A percentile compares a stretch with the other conserved stretches of the same genome.
Evolutionary conservation across 768 basidiomycete species (phyloP).

Genomic region (Phallus indusiatus): DNA sequence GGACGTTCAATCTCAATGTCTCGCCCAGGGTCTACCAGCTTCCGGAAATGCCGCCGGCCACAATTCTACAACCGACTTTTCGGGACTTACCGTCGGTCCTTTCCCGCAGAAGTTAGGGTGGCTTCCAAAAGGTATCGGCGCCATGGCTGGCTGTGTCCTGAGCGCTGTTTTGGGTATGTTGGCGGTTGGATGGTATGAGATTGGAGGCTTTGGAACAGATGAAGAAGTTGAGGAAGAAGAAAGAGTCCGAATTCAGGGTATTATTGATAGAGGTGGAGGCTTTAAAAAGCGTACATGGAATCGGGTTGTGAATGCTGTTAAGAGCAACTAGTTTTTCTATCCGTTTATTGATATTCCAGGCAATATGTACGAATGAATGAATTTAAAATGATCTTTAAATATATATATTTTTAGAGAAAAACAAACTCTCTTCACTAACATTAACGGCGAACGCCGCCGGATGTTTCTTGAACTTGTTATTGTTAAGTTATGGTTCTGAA

Average conservation of each 20-base stretch:
- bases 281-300: conserved; percentile 16
- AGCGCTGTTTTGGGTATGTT: conserved; percentile 77
- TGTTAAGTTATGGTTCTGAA: too few species aligned
- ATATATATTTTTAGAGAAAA: too few species aligned
- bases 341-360: neutral
- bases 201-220: conserved; percentile 64
- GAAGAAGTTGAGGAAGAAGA: conserved; percentile 75
- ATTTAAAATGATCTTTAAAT: too few species aligned
- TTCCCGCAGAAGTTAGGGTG: conserved; percentile 66
- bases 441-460: too few species aligned
- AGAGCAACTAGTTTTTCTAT: neutral
- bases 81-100: conserved; percentile 57
- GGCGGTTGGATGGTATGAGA: conserved; percentile 78
- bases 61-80: conserved; percentile 56
- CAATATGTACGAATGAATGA: neutral
- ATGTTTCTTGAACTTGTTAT: too few species aligned
- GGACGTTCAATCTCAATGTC: conserved; percentile 63
- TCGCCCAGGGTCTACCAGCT: conserved; percentile 41
- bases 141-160: conserved; percentile 71
- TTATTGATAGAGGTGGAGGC: conserved; percentile 36
- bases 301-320: neutral
- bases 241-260: conserved; percentile 43
- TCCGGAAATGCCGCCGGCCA: conserved; percentile 87
- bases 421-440: too few species aligned
- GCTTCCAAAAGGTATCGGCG: conserved; percentile 62